Conservation (phyloP, 1,284 basidiomycete species). For the Pseudozyma sp. region DNA sequence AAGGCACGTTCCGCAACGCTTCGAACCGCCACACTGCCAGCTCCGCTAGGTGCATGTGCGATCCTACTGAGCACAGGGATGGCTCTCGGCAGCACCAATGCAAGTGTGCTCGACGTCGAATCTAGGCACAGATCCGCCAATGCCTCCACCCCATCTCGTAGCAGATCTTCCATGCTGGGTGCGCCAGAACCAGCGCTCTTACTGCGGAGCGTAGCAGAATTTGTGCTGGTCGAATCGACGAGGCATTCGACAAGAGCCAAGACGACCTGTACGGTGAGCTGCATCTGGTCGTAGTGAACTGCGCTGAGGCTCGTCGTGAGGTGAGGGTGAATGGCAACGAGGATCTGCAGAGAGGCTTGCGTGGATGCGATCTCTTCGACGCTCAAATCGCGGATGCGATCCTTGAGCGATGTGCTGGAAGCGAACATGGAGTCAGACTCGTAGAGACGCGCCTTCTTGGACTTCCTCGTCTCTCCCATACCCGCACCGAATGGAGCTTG, state of each 20-base stretch:
- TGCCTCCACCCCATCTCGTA: constrained; percentile 14
- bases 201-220: constrained; percentile 16
- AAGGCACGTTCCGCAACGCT: constrained; percentile 21
- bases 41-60: constrained; percentile 22
- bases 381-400: constrained; percentile 31
- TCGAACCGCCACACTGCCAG: constrained; percentile 10
- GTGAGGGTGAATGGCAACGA: constrained; percentile 33
- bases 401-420: constrained; percentile 25
- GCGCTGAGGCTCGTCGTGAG: constrained; percentile 35
- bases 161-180: constrained; percentile 9
- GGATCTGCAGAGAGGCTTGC: constrained; percentile 28
- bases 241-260: constrained; percentile 49
- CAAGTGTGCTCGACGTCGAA: constrained; percentile 30
- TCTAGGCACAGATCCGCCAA: constrained; percentile 29
- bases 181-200: constrained; percentile 15
- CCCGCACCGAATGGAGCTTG: neutral
- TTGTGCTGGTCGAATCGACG: constrained; percentile 24
- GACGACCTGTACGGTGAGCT: constrained; percentile 25
- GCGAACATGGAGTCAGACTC: constrained; percentile 54
- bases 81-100: constrained; percentile 28
- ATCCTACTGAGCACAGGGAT: constrained; percentile 24
- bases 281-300: constrained; percentile 44
- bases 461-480: constrained; percentile 17
- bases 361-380: constrained; percentile 30
- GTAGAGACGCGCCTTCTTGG: constrained; percentile 51